Conservation (phyloP, 208 protist species). For the Leptomonas pyrrhocoris region DNA sequence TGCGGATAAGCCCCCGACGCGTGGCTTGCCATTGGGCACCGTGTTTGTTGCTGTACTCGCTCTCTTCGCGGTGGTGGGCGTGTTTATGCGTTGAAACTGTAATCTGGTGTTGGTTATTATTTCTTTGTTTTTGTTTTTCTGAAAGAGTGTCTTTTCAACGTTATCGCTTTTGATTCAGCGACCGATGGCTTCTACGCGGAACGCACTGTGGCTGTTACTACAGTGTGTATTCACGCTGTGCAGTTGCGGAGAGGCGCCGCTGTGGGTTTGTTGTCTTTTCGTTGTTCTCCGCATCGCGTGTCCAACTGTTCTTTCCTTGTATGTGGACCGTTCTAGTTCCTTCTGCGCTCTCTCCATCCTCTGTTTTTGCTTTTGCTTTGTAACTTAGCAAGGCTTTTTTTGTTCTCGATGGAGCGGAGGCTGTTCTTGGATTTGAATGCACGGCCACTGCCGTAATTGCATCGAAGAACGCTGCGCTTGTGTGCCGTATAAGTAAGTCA, state of each 20-base stretch:
- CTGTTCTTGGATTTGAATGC: not conserved
- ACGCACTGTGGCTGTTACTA: no score
- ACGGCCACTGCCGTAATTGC: not conserved
- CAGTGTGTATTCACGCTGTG: no score
- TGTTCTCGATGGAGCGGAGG: no score
- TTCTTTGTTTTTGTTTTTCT: not conserved
- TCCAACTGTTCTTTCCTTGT: no score
- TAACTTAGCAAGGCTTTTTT: not conserved
- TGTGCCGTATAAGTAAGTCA: not conserved
- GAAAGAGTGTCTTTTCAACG: no score
- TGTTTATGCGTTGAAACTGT: conserved; percentile 15
- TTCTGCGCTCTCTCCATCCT: not conserved
- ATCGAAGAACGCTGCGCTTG: not conserved
- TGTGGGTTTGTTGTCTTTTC: no score
- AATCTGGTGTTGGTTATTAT: not conserved
- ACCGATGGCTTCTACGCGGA: no score
- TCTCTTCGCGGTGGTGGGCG: conserved; percentile 19
- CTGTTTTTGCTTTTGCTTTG: not conserved
- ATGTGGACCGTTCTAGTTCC: not conserved
- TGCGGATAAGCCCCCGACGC: not conserved
- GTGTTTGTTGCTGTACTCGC: conserved; percentile 23
- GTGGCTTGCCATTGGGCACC: not conserved
- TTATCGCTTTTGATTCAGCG: no score
- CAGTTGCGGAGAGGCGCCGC: no score
- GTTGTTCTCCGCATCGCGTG: no score